A percentile compares a stretch with the other conserved stretches of the same genome.
Evolutionary conservation across 768 basidiomycete species (phyloP).

Genomic region (Dacryopinax primogenitus): DNA sequence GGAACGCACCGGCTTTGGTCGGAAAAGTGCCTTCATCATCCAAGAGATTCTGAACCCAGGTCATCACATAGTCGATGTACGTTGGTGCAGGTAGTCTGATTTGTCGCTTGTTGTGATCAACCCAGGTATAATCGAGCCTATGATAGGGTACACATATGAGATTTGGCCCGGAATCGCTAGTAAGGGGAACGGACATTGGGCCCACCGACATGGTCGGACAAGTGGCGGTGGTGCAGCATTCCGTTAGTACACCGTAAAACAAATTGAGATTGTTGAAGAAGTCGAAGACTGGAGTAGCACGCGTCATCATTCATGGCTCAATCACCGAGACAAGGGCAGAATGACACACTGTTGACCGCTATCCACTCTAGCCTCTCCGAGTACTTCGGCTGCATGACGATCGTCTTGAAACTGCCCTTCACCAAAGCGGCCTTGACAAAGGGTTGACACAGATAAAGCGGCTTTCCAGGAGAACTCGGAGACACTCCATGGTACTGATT

Average conservation of each 20-base stretch:
- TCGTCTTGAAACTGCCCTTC: conserved; percentile 97
- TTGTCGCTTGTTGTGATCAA: conserved; percentile 79
- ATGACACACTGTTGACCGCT: conserved; percentile 70
- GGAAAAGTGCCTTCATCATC: conserved; percentile 93
- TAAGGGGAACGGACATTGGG: conserved; percentile 43
- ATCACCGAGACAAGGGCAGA: neutral
- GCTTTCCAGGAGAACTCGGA: conserved; percentile 32
- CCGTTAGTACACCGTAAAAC: conserved; percentile 88
- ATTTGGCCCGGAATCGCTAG: neutral
- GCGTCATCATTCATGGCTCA: neutral
- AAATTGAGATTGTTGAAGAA: conserved; percentile 96
- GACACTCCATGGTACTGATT: conserved; percentile 5
- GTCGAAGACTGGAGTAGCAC: conserved; percentile 61
- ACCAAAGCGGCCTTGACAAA: conserved; percentile 93
- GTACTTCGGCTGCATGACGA: conserved; percentile 91
- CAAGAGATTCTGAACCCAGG: conserved; percentile 84
- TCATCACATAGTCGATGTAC: conserved; percentile 97
- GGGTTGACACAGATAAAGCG: conserved; percentile 82
- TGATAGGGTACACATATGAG: neutral
- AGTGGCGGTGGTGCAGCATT: conserved; percentile 78
- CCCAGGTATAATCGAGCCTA: conserved; percentile 90
- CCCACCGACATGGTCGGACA: conserved; percentile 93
- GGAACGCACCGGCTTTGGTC: conserved; percentile 70
- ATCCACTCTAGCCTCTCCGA: conserved; percentile 96
- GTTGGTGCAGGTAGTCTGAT: conserved; percentile 83